Evolutionary conservation across 2,329 filamentous ascomycete genomes (phyloP).

Genomic region (Cladosporium cucumerinum): DNA sequence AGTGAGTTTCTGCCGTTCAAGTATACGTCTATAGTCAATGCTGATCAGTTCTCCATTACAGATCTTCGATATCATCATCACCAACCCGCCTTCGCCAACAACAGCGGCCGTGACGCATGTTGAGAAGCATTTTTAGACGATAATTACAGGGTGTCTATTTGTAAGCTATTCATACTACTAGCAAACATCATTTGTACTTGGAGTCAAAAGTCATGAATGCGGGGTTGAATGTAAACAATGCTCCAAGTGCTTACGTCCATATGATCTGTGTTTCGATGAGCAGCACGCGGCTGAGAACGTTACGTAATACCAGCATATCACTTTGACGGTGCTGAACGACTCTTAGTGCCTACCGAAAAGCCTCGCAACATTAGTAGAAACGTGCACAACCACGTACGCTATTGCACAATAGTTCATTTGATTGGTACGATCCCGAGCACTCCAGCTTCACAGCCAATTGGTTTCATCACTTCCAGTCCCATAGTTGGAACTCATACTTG

Average conservation of each 20-base stretch:
- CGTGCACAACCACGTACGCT: not conserved
- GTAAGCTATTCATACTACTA: not conserved
- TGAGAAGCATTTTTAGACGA: not conserved
- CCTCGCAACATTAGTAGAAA: not conserved
- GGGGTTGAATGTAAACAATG: not conserved
- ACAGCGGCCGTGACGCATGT: not conserved
- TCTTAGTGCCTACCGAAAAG: no score
- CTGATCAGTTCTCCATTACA: not conserved
- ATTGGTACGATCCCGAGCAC: not conserved
- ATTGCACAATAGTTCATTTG: not conserved
- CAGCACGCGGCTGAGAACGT: no score
- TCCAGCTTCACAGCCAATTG: not conserved
- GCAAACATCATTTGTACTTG: not conserved
- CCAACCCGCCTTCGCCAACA: not conserved
- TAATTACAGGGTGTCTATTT: not conserved
- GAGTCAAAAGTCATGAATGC: not conserved
- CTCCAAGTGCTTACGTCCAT: no score
- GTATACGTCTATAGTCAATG: not conserved
- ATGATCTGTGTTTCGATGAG: no score
- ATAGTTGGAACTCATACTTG: conserved; percentile 32
- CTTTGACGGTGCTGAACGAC: no score
- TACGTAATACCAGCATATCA: no score
- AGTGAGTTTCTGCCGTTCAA: not conserved
- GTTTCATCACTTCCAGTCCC: conserved; percentile 24
- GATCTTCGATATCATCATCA: not conserved